Conservation (phyloP, 2,329 filamentous ascomycete species). For the Karstenula rhodostoma region DNA sequence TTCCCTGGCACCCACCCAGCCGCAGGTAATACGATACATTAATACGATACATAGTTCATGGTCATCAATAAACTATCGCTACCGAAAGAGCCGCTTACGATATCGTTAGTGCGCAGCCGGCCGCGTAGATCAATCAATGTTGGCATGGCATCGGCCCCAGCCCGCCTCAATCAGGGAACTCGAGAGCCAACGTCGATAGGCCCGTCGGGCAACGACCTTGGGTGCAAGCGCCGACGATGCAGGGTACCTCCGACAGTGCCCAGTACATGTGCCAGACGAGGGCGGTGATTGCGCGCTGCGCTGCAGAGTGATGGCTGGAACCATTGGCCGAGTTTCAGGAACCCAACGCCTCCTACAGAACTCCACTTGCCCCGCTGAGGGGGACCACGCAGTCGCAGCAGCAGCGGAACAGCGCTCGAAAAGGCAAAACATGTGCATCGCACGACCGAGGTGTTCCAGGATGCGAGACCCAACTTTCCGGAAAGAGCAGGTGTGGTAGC, state of each 20-base stretch:
- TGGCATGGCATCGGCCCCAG: conserved; percentile 5
- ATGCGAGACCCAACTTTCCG: background rate
- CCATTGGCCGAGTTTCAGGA: background rate
- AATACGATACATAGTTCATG: background rate
- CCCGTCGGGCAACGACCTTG: background rate
- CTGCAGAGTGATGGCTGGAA: background rate
- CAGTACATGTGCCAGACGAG: background rate
- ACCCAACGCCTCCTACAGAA: background rate
- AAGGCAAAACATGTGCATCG: background rate
- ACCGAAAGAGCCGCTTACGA: conserved; percentile 4
- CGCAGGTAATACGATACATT: background rate
- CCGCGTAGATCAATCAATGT: conserved; percentile 7
- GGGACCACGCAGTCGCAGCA: background rate
- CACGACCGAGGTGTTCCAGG: background rate
- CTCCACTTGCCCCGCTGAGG: background rate
- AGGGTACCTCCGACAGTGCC: background rate
- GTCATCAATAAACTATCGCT: conserved; percentile 7
- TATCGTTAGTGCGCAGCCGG: background rate
- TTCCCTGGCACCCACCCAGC: background rate
- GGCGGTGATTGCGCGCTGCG: background rate
- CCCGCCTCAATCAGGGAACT: background rate
- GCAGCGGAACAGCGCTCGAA: background rate
- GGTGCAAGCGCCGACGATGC: conserved; percentile 7
- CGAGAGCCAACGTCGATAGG: conserved; percentile 3
- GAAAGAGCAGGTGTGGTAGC: background rate